These are phyloP conservation scores for Dryas drummondii DNA, from an alignment of 306 rosid species.

Conservation along the genomic window DNA sequence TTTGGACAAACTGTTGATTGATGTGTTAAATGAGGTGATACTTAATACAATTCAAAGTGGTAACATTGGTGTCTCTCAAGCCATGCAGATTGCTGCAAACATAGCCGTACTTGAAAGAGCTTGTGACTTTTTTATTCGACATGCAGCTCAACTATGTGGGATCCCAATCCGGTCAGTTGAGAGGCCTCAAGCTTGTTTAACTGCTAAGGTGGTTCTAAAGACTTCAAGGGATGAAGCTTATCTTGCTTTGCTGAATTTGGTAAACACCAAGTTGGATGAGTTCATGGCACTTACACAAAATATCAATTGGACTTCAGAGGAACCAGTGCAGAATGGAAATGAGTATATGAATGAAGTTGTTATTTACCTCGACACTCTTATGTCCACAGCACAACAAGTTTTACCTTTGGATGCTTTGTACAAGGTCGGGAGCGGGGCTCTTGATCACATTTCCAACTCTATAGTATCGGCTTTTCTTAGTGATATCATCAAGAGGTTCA, in stretches of 20 bases:
- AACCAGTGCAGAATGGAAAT: conserved; percentile 47
- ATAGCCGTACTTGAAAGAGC: conserved; percentile 83
- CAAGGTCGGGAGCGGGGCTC: conserved; percentile 78
- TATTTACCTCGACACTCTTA: conserved; percentile 71
- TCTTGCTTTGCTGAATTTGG: conserved; percentile 54
- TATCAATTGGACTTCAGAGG: conserved; percentile 74
- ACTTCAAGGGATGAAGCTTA: conserved; percentile 80
- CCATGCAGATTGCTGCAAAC: conserved; percentile 98
- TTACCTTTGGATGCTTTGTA: conserved; percentile 79
- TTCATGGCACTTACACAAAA: conserved; percentile 60
- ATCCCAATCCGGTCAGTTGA: conserved; percentile 47
- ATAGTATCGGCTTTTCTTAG: conserved; percentile 69
- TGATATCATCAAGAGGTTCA: conserved; percentile 81
- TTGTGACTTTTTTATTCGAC: conserved; percentile 75
- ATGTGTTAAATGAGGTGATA: conserved; percentile 64
- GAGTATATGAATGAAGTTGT: conserved; percentile 71
- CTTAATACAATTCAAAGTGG: conserved; percentile 56
- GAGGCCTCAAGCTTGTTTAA: conserved; percentile 58
- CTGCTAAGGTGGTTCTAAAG: conserved; percentile 67
- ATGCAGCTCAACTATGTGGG: conserved; percentile 71
- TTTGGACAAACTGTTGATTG: conserved; percentile 67
- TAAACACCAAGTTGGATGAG: conserved; percentile 66
- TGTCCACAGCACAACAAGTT: conserved; percentile 88
- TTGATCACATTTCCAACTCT: conserved; percentile 69
- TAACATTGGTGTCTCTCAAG: conserved; percentile 68